A percentile compares a stretch with the other conserved stretches of the same genome.
Evolutionary conservation across 805 yeast genomes (phyloP).

Genomic region (Kazachstania taianensis): DNA sequence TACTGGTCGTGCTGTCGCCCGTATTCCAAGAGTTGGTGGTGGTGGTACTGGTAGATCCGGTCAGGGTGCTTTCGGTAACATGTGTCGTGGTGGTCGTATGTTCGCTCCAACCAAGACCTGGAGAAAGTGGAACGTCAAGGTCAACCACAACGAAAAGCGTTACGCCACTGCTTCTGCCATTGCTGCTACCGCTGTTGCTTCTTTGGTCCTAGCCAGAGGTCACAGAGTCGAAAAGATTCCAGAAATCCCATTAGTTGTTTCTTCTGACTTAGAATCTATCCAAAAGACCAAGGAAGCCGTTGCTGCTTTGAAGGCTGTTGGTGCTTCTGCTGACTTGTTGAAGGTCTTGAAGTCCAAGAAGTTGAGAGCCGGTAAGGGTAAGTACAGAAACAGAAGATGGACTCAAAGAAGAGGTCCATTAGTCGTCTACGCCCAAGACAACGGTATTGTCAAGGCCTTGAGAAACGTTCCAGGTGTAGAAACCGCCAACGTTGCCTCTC

Average conservation of each 20-base stretch:
- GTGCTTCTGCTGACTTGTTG: constrained; percentile 97
- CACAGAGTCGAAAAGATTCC: constrained; percentile 98
- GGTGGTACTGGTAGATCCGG: constrained; percentile 99
- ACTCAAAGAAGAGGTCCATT: constrained; percentile 99
- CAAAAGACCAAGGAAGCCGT: constrained; percentile 97
- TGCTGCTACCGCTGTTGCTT: constrained; percentile 97
- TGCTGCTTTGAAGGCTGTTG: constrained; percentile 94
- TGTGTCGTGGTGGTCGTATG: constrained; percentile 99
- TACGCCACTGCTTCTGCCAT: constrained; percentile 99
- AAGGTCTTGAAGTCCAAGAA: constrained; percentile 98
- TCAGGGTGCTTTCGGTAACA: constrained; percentile 99
- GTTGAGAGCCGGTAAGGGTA: constrained; percentile 99
- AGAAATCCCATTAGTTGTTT: constrained; percentile 96
- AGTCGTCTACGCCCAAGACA: constrained; percentile 95
- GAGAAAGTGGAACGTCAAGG: constrained; percentile 99
- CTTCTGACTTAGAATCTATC: constrained; percentile 85
- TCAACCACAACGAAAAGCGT: constrained; percentile 99
- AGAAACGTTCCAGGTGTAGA: constrained; percentile 99
- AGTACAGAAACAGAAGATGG: constrained; percentile 98
- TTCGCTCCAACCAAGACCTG: constrained; percentile 99
- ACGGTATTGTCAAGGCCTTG: constrained; percentile 96
- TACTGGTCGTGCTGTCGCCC: constrained; percentile 99
- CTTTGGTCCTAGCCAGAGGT: constrained; percentile 98
- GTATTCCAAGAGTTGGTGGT: constrained; percentile 99
- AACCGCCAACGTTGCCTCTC: constrained; percentile 82